Evolutionary conservation across 1,139 yeast genomes (phyloP), one percentile per base, ranked within the genome.

Genomic region (Pichia sp.): DNA sequence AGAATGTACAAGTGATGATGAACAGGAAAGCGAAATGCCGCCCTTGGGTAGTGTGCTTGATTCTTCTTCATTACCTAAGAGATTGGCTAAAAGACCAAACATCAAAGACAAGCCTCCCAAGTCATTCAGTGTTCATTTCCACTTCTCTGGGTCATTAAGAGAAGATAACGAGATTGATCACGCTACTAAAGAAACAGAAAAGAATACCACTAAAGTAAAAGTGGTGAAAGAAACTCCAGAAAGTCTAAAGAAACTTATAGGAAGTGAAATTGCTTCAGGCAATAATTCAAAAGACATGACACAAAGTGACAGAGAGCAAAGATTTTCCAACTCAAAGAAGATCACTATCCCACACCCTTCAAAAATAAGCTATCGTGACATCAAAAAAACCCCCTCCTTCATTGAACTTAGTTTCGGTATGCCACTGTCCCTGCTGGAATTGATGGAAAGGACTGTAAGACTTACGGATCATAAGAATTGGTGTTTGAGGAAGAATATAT

Each of bases 391-490:
- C 1, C 44, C 56, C 8, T 52, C 55, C 3, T 42, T 62, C 3
- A 53, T 71, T 2, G 71, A 71, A 49, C 51, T 71, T 22, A 65
- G 67, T 60, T 70, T 60, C 50, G 81, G 80, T 0, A 52, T 74
- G 4, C 80, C 80, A 3, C 52, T 59, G 35, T 62, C 72, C 7
- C 56, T 75, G 23, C 43, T 74, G 24, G 62, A 61, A 15, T 51
- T 74, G n/a, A 68, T 74, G 52, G 67, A 68, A 45, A 69, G 68
- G 41, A 62, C 68, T 1, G 64, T 74, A 7, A 68, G 65, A 38
- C 56, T 74, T 35, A 66, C 80, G 1, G 75, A 75, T 52, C 79
- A 74, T 51, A 71, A 72, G 51, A 67, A 71, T 40, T 67, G 71
- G 40, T 74, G 74, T 50, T 54, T 60, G 33, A 54, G 67, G n/a